Base-by-base conservation (phyloP, 441 rosid species). In the Bruguiera hainesii region DNA sequence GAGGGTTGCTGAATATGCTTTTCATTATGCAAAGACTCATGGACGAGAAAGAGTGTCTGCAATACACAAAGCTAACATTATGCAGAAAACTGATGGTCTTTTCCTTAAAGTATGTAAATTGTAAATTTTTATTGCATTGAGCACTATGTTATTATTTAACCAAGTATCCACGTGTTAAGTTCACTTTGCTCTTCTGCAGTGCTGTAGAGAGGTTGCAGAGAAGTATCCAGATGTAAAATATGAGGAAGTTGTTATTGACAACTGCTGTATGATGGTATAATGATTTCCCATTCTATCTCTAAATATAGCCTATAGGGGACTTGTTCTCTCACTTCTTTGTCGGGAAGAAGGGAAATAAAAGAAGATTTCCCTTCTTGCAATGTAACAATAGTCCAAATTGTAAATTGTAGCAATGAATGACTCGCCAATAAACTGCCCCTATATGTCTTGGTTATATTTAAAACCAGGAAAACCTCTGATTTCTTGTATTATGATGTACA, bases 81-180 rank as follows among this genome's bases (percentile, higher is more conserved):
- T 96, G 99, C 98, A 92, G 87, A 96, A 89, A 79, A 96, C 99
- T 53, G 97, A 96, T 67, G 99, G 98, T 61, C 93, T 96, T 68
- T 96, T 96, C 67, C 98, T 96, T 46, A 88, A 93, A 93, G 99
- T 93, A 59, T 62, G 68, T 25, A 5, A 7, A n/a, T 63, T 67
- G 0, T 46, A 46, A 53, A 30, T 61, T 61, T 9, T 37, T 57
- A 30, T 52, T 39, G 20, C 37, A 23, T 31, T 42, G 60, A 8
- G 19, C 3, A 2, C 21, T 64, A 15, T 20, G 5, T 46, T 16
- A 53, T 3, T 51, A 13, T 75, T 57, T 35, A 42, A 55, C 39
- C 13, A 56, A 42, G 1, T 30, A 30, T 26, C 26, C 5, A 2
- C 8, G 1, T 69, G 69, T 67, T 65, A 60, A 63, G 30, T 67